These are phyloP conservation scores for Mycena chlorophos DNA, from an alignment of 768 basidiomycete genomes.

Conservation along the genomic window DNA sequence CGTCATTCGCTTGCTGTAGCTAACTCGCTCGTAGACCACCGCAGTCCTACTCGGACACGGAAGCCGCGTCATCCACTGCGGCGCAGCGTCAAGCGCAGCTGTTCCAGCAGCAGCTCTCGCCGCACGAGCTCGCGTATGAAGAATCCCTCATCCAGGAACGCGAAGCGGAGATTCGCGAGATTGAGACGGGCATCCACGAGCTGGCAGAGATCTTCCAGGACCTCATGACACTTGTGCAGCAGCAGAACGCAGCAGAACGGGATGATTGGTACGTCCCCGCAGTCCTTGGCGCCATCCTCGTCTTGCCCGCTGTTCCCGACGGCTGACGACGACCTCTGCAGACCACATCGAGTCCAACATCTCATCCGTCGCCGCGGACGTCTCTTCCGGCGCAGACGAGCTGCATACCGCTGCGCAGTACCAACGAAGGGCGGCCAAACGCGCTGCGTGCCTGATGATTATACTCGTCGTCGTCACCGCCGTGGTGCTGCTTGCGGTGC, in stretches of 20 bases:
- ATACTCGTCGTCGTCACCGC: slow-evolving; percentile 82
- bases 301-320: neutral
- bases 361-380: slow-evolving; percentile 83
- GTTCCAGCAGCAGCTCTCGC: slow-evolving; percentile 71
- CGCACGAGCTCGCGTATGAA: slow-evolving; percentile 92
- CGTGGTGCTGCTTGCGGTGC: slow-evolving; percentile 87
- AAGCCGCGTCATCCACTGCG: too few species aligned
- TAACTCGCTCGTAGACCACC: slow-evolving; percentile 14
- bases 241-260: slow-evolving; percentile 91
- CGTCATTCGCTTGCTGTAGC: neutral
- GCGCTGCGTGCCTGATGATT: slow-evolving; percentile 88
- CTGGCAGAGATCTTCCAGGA: slow-evolving; percentile 95
- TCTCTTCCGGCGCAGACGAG: slow-evolving; percentile 81
- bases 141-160: slow-evolving; percentile 94
- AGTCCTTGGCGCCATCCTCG: neutral
- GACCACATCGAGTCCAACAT: slow-evolving; percentile 97
- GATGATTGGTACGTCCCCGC: slow-evolving; percentile 90
- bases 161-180: slow-evolving; percentile 94
- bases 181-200: slow-evolving; percentile 96
- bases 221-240: slow-evolving; percentile 88
- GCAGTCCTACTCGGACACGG: slow-evolving; percentile 41
- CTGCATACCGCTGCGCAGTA: slow-evolving; percentile 87
- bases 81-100: slow-evolving; percentile 69
- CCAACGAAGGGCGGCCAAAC: slow-evolving; percentile 88
- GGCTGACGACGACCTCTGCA: slow-evolving; percentile 31